phyloP scores from a whole-genome alignment of 2,329 filamentous ascomycete species.

The Aspergillus felis region DNA sequence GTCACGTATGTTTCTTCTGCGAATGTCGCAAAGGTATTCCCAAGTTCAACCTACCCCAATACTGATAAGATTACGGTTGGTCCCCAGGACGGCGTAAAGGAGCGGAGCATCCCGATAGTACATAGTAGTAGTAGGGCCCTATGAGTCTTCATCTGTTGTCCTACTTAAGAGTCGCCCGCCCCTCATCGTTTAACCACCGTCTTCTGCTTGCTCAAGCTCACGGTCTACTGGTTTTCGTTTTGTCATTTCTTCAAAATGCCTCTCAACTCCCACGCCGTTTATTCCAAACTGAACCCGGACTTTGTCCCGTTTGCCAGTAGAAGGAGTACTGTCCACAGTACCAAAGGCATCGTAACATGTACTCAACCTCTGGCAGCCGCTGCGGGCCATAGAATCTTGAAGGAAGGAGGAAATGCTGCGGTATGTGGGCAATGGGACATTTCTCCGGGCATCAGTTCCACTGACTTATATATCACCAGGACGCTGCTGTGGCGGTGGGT shows the following conservation, averaged over 20 bases:
- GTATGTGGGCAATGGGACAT: conserved; percentile 52
- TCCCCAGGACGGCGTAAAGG: not conserved
- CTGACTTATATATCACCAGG: conserved; percentile 48
- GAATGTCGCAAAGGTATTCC: not conserved
- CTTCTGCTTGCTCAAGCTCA: not conserved
- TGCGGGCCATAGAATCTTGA: conserved; percentile 80
- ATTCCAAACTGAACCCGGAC: conserved; percentile 46
- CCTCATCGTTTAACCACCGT: not conserved
- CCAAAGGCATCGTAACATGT: conserved; percentile 84
- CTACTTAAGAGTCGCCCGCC: not conserved
- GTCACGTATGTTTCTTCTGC: not conserved
- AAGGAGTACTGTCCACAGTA: conserved; percentile 88
- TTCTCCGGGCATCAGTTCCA: not conserved
- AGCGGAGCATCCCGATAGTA: not conserved
- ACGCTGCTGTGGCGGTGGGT: conserved; percentile 93
- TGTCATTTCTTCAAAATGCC: conserved; percentile 37
- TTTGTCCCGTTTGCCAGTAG: conserved; percentile 57
- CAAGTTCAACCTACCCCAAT: not conserved
- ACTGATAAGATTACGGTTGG: not conserved
- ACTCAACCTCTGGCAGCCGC: conserved; percentile 85
- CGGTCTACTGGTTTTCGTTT: not conserved
- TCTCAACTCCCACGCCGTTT: conserved; percentile 48
- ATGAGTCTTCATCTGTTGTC: not conserved
- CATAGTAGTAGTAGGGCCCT: too few species aligned
- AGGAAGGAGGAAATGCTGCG: conserved; percentile 86